Evolutionary conservation across 305 asterid species (phyloP), one percentile per base, ranked within the genome.

Genomic region (Fraxinus angustifolia): DNA sequence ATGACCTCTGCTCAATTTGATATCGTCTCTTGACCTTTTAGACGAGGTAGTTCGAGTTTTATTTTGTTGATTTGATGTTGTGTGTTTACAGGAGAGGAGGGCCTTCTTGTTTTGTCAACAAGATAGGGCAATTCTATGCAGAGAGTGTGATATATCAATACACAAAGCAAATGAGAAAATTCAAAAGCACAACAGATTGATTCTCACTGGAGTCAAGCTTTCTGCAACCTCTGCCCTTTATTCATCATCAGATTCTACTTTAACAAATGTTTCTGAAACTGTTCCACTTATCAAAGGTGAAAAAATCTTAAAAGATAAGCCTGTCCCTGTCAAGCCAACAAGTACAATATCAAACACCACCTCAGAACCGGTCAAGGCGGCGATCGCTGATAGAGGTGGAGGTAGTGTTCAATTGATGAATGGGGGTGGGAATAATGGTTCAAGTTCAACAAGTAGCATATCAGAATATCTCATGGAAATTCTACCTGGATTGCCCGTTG

Each of bases 51-150:
- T 73, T 34, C 12, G 12, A 40, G 34, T 53, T 56, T 34, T 16
- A 17, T n/a, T 53, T 2, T 36, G 12, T 21, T 33, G 17, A 45
- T n/a, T 16, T 19, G 16, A 17, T 36, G 56, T 45, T 45, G n/a
- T 12, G 53, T 42, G 70, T 35, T 62, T 86, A 71, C 73, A 95
- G 99, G 97, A 92, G 84, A 92, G 87, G 75, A 90, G 87, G 86
- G 99, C 95, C 3, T 91, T 93, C 82, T 86, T 95, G 78, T 93
- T 95, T 80, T 95, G 99, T 83, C 96, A 91, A 83, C 92, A 93
- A 79, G 99, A 95, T 82, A 88, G 99, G 72, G 98, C 99, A 72
- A 88, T 95, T 67, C 77, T 95, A 23, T 95, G 99, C 78, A 88
- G 86, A 79, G 96, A 88, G 48, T 95, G 99, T 73, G 99, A 95